Percentiles rank a stretch among this genome's conserved stretches.
phyloP scores from a whole-genome alignment of 1,139 yeast species.

The Magnusiomyces suaveolens region DNA sequence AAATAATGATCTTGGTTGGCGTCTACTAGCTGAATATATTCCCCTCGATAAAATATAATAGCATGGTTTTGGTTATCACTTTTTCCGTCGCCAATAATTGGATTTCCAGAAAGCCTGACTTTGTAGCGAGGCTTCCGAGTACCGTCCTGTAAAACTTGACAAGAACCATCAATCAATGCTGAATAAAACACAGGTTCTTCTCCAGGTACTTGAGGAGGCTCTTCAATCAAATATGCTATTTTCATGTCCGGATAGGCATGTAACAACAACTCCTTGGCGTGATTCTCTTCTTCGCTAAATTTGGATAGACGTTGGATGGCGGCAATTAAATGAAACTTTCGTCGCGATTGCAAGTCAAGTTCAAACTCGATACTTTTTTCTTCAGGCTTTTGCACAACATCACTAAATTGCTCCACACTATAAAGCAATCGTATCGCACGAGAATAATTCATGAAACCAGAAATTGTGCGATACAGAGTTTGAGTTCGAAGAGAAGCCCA shows the following conservation, averaged over 20 bases:
- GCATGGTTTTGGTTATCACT: constrained; percentile 80
- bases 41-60: constrained; percentile 72
- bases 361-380: constrained; percentile 31
- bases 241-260: constrained; percentile 53
- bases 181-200: constrained; percentile 45
- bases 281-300: constrained; percentile 44
- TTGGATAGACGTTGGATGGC: constrained; percentile 59
- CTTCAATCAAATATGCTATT: constrained; percentile 51
- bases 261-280: constrained; percentile 48
- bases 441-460: constrained; percentile 66
- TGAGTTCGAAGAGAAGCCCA: constrained; percentile 80
- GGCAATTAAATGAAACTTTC: constrained; percentile 59
- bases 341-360: constrained; percentile 43
- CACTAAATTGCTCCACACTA: constrained; percentile 41
- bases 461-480: constrained; percentile 64
- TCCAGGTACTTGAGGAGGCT: constrained; percentile 29
- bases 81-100: constrained; percentile 83
- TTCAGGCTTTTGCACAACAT: constrained; percentile 35
- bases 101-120: constrained; percentile 68
- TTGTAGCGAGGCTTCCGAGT: constrained; percentile 42
- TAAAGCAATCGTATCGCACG: constrained; percentile 59
- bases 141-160: constrained; percentile 36
- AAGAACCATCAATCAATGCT: constrained; percentile 48
- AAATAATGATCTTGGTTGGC: constrained; percentile 83
- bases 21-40: constrained; percentile 76